Evolutionary conservation across 306 rosid genomes (phyloP).

Genomic region (Datisca glomerata): DNA sequence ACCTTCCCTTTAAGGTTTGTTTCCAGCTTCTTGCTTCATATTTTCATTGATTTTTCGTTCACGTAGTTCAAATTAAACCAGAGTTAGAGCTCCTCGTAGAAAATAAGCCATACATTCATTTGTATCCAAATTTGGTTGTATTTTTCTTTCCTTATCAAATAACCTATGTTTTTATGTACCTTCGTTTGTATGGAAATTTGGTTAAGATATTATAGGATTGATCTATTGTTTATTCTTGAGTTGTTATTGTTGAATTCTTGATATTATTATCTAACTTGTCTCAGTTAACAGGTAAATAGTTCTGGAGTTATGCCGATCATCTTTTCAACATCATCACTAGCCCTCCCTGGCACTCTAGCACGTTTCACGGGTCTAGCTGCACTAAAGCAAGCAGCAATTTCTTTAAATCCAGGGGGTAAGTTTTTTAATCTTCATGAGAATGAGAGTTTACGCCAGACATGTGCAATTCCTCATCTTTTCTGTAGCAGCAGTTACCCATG

Average conservation of each 20-base stretch:
- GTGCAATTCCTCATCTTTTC: no score
- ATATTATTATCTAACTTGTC: slow-evolving; percentile 5
- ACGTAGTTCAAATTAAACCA: no score
- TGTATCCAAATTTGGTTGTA: no score
- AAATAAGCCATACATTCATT: no score
- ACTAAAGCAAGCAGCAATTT: slow-evolving; percentile 66
- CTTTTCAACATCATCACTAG: slow-evolving; percentile 86
- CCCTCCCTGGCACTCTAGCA: slow-evolving; percentile 91
- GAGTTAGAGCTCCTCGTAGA: no score
- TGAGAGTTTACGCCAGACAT: no score
- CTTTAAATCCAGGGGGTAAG: slow-evolving; percentile 90
- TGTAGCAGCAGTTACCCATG: no score
- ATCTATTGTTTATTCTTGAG: no score
- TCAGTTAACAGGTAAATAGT: slow-evolving; percentile 67
- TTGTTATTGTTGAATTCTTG: background rate
- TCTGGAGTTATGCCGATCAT: slow-evolving; percentile 98
- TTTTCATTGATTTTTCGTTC: background rate
- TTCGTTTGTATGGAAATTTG: no score
- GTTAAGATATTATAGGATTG: no score
- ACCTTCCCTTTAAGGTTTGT: slow-evolving; percentile 83
- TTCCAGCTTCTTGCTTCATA: slow-evolving; percentile 12
- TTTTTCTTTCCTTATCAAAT: no score
- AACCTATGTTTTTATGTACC: no score
- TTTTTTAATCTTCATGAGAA: slow-evolving; percentile 1
- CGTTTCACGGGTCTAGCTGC: slow-evolving; percentile 82